Base-by-base conservation (phyloP, 202 grass and related monocot species). In the Saccharum hybrid region DNA sequence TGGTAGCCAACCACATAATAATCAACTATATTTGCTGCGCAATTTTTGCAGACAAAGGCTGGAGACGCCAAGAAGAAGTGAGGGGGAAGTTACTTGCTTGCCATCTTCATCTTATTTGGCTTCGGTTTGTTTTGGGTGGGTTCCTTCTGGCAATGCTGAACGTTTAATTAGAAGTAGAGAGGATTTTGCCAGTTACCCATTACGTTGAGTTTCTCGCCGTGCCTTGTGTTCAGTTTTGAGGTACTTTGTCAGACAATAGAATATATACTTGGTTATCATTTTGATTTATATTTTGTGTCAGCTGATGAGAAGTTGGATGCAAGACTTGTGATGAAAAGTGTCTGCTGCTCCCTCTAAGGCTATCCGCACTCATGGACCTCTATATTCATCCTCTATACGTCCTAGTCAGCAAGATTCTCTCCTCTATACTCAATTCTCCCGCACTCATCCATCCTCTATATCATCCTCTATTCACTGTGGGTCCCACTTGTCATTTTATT, bases 21-120 rank as follows among this genome's bases (percentile, higher is more conserved):
- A 26, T 26, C 0, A 37, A 71, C 8, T 61, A 16, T 18, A 10
- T 61, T 21, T 56, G 71, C 2, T 70, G 5, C 8, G 3, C 65
- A 63, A 46, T 9, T 42, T 79, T 30, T 89, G 48, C 85, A 98
- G 95, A 91, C 95, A 77, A 98, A 98, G 95, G 95, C 95, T 72
- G 95, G 88, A 61, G 95, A 98, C 76, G 94, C 68, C 16, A 97
- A 97, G 88, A 94, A 98, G 85, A 94, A 94, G 79, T 94, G 74
- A 93, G 85, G 68, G 41, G 74, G 48, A 74, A 49, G 65, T 75
- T 59, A 7, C 10, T 61, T 23, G 7, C 66, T 77, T 78, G 28
- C 60, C 28, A 45, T 2, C 42, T 43, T 80, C 19, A 54, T 63
- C 60, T 71, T 49, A 19, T 54, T 54, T 54, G 16, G 16, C 48